Conservation (phyloP, 2,329 filamentous ascomycete species). For the Polytolypa hystricis region DNA sequence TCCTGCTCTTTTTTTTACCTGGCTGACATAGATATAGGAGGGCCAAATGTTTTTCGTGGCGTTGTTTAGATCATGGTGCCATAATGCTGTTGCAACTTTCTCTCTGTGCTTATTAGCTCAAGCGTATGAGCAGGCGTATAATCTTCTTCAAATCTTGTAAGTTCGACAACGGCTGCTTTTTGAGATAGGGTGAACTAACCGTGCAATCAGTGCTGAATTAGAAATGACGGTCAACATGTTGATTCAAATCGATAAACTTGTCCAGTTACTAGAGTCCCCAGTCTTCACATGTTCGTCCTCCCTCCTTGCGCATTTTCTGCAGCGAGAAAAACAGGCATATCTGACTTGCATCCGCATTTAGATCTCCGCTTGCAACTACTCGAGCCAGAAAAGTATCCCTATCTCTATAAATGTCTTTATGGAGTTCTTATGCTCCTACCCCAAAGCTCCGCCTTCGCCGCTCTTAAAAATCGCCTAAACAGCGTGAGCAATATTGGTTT, state of each 20-base stretch:
- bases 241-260: conserved; percentile 96
- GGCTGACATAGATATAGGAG: conserved; percentile 45
- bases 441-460: conserved; percentile 92
- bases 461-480: conserved; percentile 90
- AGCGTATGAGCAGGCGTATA: conserved; percentile 95
- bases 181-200: conserved; percentile 7
- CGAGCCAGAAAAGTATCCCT: conserved; percentile 88
- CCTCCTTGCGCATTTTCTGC: too few species aligned
- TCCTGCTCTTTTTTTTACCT: neutral
- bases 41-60: conserved; percentile 92
- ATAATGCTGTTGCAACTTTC: conserved; percentile 96
- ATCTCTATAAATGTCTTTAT: conserved; percentile 95
- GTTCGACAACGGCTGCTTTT: conserved; percentile 19
- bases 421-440: conserved; percentile 96
- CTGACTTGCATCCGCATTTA: conserved; percentile 33
- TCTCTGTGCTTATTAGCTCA: conserved; percentile 90
- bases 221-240: conserved; percentile 99
- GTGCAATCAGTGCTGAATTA: conserved; percentile 64
- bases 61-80: conserved; percentile 93
- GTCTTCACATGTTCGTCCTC: conserved; percentile 78
- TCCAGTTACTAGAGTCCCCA: conserved; percentile 90
- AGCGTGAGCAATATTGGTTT: conserved; percentile 96
- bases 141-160: conserved; percentile 89
- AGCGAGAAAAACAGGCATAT: too few species aligned
- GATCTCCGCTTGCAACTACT: conserved; percentile 89